Evolutionary conservation across 768 basidiomycete genomes (phyloP).

Genomic region (Pleurotus tuoliensis): DNA sequence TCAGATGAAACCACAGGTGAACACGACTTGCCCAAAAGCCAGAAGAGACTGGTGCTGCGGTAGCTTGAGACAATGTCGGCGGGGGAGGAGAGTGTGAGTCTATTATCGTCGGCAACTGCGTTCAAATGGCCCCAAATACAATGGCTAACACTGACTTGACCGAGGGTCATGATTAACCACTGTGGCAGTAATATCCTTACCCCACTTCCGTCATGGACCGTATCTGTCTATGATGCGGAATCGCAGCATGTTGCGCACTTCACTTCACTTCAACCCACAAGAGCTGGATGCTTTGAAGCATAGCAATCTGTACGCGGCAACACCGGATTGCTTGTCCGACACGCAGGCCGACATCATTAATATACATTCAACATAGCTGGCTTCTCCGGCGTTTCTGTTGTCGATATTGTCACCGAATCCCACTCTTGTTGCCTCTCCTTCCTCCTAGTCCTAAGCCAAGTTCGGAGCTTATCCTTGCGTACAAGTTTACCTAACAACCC

Average conservation of each 20-base stretch:
- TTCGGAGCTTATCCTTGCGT: conserved; percentile 84
- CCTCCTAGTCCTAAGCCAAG: conserved; percentile 81
- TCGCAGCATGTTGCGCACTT: conserved; percentile 54
- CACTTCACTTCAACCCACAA: conserved; percentile 60
- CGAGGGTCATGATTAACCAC: background rate
- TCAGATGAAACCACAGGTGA: too few species aligned
- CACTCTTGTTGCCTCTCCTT: conserved; percentile 43
- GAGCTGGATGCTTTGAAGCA: conserved; percentile 77
- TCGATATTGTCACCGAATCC: conserved; percentile 61
- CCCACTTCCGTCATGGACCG: conserved; percentile 34
- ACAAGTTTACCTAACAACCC: conserved; percentile 87
- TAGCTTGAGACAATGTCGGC: background rate
- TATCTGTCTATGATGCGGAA: conserved; percentile 72
- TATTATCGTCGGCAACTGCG: background rate
- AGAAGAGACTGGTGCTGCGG: too few species aligned
- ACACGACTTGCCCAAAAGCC: too few species aligned
- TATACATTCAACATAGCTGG: conserved; percentile 65
- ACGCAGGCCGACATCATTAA: conserved; percentile 36
- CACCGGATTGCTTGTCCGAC: conserved; percentile 55
- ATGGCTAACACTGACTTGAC: background rate
- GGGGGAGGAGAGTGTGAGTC: background rate
- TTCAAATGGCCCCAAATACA: background rate
- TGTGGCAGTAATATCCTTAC: background rate
- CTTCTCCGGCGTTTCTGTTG: conserved; percentile 90
- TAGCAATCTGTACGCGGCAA: conserved; percentile 79